Evolutionary conservation across 2,329 filamentous ascomycete genomes (phyloP).

Genomic region (Aureobasidium sp.): DNA sequence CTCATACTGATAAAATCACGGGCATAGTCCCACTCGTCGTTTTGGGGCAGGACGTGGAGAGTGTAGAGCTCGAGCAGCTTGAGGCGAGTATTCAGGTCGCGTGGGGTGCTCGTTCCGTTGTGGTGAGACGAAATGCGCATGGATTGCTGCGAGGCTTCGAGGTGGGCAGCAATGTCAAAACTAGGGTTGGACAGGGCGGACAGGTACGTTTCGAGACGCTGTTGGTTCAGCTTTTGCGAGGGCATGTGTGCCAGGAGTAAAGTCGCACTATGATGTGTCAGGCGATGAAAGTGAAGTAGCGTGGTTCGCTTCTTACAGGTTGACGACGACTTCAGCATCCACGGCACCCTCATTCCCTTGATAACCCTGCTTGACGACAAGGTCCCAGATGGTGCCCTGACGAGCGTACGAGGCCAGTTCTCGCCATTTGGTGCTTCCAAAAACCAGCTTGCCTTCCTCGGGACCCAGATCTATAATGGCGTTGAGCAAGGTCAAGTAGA

Average conservation of each 20-base stretch:
- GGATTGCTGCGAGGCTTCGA: slow-evolving; percentile 41
- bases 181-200: slow-evolving; percentile 67
- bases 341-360: slow-evolving; percentile 82
- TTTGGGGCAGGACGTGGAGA: slow-evolving; percentile 85
- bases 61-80: slow-evolving; percentile 95
- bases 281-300: slow-evolving; percentile 14
- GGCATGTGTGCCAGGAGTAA: slow-evolving; percentile 84
- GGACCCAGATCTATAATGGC: slow-evolving; percentile 81
- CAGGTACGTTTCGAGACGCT: slow-evolving; percentile 80
- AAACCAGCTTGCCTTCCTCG: slow-evolving; percentile 82
- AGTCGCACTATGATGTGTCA: slow-evolving; percentile 59
- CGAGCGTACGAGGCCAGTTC: slow-evolving; percentile 74
- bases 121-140: slow-evolving; percentile 19
- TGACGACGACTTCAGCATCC: slow-evolving; percentile 89
- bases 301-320: slow-evolving; percentile 53
- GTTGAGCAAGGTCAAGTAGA: slow-evolving; percentile 91
- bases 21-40: slow-evolving; percentile 94
- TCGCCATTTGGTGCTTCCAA: slow-evolving; percentile 82
- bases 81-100: slow-evolving; percentile 74
- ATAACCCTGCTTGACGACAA: slow-evolving; percentile 81
- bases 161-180: slow-evolving; percentile 60
- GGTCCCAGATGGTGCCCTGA: slow-evolving; percentile 90
- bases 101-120: slow-evolving; percentile 63
- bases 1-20: slow-evolving; percentile 82
- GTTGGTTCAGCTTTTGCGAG: slow-evolving; percentile 76